phyloP scores from a whole-genome alignment of 2,329 filamentous ascomycete species.

The Paraphaeosphaeria sporulosa region DNA sequence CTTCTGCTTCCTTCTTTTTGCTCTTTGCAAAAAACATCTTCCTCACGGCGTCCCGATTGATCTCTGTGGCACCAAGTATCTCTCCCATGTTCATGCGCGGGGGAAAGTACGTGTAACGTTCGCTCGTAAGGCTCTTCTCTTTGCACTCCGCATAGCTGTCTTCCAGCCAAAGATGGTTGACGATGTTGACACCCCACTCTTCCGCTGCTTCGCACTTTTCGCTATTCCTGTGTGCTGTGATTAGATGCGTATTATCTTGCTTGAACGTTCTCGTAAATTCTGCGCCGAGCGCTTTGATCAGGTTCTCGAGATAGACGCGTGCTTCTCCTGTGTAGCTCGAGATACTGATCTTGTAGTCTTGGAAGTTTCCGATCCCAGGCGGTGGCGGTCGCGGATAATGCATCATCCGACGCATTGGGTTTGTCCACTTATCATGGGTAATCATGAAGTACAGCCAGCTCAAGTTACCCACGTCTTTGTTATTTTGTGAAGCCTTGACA shows the following conservation, averaged over 20 bases:
- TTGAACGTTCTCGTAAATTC: conserved; percentile 95
- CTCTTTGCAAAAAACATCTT: conserved; percentile 66
- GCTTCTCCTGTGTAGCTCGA: conserved; percentile 98
- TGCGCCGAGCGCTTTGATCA: conserved; percentile 83
- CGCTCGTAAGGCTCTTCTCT: conserved; percentile 73
- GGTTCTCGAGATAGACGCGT: conserved; percentile 89
- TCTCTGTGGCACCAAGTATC: conserved; percentile 85
- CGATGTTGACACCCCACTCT: conserved; percentile 88
- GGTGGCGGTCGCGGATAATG: conserved; percentile 85
- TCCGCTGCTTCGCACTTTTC: conserved; percentile 92
- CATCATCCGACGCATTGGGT: conserved; percentile 79
- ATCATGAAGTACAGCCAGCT: conserved; percentile 95
- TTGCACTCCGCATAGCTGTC: conserved; percentile 94
- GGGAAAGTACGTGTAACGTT: conserved; percentile 86
- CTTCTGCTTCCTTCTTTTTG: conserved; percentile 32
- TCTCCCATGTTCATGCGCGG: conserved; percentile 89
- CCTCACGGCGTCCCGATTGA: conserved; percentile 77
- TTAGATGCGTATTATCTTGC: conserved; percentile 91
- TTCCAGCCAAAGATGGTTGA: conserved; percentile 97
- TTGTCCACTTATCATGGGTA: conserved; percentile 86
- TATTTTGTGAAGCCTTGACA: conserved; percentile 73
- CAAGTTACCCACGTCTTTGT: conserved; percentile 88
- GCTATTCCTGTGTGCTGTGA: conserved; percentile 86
- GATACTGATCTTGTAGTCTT: conserved; percentile 79
- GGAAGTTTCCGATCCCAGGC: conserved; percentile 80